These are phyloP conservation scores for Pinus tabuliformis DNA, from an alignment of 75 land plant species.

Conservation along the genomic window DNA sequence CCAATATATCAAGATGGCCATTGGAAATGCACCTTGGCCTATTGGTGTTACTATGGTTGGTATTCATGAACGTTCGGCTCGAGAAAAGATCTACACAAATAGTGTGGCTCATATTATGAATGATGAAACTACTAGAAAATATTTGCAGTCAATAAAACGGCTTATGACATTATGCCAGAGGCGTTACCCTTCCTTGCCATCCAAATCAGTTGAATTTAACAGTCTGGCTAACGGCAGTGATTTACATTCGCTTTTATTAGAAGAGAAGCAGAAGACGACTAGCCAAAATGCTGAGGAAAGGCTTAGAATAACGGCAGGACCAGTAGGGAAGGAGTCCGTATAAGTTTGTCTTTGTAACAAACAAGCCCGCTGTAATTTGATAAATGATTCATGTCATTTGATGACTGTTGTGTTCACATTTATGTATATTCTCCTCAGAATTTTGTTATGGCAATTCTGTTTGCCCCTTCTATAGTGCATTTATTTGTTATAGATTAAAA, in stretches of 20 bases:
- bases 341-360: too few species aligned
- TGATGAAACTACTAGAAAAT: constrained; percentile 98
- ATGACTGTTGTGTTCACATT: too few species aligned
- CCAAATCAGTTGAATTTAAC: constrained; percentile 96
- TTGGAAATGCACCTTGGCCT: constrained; percentile 99
- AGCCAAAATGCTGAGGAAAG: constrained; percentile 54
- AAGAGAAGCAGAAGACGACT: constrained; percentile 40
- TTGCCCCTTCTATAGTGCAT: too few species aligned
- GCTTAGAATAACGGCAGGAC: constrained; percentile 53
- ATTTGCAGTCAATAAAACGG: constrained; percentile 91
- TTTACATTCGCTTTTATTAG: constrained; percentile 74
- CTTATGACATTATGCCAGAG: constrained; percentile 96
- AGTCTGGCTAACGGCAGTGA: constrained; percentile 99
- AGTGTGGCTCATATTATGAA: constrained; percentile 99
- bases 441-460: too few species aligned
- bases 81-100: constrained; percentile 97
- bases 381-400: too few species aligned
- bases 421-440: too few species aligned
- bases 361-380: too few species aligned
- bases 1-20: constrained; percentile 94
- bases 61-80: constrained; percentile 99
- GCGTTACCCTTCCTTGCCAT: constrained; percentile 88
- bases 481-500: too few species aligned
- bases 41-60: constrained; percentile 99
- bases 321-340: too few species aligned